A percentile compares a stretch with the other conserved stretches of the same genome.
These are phyloP conservation scores for Alternaria panax DNA, from an alignment of 2,329 filamentous ascomycete genomes.

Conservation along the genomic window DNA sequence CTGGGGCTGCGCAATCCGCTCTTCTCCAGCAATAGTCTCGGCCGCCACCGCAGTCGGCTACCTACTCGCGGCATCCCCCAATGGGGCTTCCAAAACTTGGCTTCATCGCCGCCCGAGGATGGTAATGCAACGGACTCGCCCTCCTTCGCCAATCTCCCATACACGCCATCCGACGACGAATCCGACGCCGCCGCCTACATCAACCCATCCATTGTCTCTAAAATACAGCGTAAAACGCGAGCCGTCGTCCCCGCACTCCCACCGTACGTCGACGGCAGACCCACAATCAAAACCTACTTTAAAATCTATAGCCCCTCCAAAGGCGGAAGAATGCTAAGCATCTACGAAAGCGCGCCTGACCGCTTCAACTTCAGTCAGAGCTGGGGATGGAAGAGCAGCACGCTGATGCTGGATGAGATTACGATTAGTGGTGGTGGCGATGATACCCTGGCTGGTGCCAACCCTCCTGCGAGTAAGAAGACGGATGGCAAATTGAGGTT, in stretches of 20 bases:
- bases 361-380: slow-evolving; percentile 67
- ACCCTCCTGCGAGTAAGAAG: slow-evolving; percentile 39
- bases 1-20: slow-evolving; percentile 31
- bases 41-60: slow-evolving; percentile 30
- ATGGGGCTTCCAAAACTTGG: slow-evolving; percentile 20
- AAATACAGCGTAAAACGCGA: slow-evolving; percentile 28
- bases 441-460: slow-evolving; percentile 18
- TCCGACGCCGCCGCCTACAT: slow-evolving; percentile 28
- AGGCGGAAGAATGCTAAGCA: slow-evolving; percentile 64
- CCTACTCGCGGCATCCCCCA: slow-evolving; percentile 24
- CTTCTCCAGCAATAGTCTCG: slow-evolving; percentile 27
- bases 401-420: slow-evolving; percentile 62
- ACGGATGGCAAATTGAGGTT: slow-evolving; percentile 63
- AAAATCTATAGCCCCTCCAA: slow-evolving; percentile 67
- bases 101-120: slow-evolving; percentile 24
- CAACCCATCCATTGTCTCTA: slow-evolving; percentile 35
- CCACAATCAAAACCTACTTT: slow-evolving; percentile 68
- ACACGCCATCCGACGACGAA: slow-evolving; percentile 34
- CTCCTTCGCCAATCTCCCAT: slow-evolving; percentile 25
- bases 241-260: slow-evolving; percentile 54
- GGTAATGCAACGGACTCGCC: slow-evolving; percentile 28
- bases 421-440: slow-evolving; percentile 30
- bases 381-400: slow-evolving; percentile 68
- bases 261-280: slow-evolving; percentile 62
- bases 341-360: slow-evolving; percentile 66